phyloP scores from a whole-genome alignment of 495 filamentous ascomycete genomes.

The Daldinia childiae region DNA sequence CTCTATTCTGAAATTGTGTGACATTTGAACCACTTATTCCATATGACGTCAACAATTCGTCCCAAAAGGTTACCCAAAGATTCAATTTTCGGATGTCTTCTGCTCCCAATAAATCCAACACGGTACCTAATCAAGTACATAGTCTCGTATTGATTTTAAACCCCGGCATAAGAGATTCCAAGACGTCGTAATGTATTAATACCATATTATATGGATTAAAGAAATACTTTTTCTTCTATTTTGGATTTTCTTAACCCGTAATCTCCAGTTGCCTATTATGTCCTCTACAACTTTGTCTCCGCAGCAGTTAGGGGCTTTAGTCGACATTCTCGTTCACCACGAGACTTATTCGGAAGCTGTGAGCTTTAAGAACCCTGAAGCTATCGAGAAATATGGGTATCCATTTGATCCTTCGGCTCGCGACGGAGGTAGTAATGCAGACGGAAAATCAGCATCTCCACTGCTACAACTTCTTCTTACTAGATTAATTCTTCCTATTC shows the following conservation, averaged over 20 bases:
- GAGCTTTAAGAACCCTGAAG: conserved; percentile 63
- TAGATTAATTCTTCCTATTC: conserved; percentile 64
- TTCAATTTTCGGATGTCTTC: neutral
- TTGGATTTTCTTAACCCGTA: neutral
- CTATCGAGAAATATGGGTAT: conserved; percentile 66
- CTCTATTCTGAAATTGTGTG: neutral
- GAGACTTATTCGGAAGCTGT: conserved; percentile 70
- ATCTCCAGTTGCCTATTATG: conserved; percentile 23
- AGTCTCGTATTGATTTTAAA: neutral
- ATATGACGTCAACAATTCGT: conserved; percentile 26
- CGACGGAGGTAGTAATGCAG: conserved; percentile 9
- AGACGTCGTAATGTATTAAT: conserved; percentile 11
- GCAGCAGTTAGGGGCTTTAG: conserved; percentile 65
- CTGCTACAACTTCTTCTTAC: conserved; percentile 67
- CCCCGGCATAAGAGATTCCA: neutral
- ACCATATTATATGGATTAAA: neutral
- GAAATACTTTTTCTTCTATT: neutral
- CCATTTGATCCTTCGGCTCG: conserved; percentile 55
- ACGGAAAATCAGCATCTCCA: conserved; percentile 56
- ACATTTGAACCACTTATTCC: neutral
- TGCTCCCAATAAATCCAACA: neutral
- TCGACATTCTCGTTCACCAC: conserved; percentile 73
- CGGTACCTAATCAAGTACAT: neutral
- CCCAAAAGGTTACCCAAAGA: conserved; percentile 1
- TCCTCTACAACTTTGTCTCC: conserved; percentile 49